Conservation (phyloP, 352 stramenopile species). For the Phytophthora aleatoria region DNA sequence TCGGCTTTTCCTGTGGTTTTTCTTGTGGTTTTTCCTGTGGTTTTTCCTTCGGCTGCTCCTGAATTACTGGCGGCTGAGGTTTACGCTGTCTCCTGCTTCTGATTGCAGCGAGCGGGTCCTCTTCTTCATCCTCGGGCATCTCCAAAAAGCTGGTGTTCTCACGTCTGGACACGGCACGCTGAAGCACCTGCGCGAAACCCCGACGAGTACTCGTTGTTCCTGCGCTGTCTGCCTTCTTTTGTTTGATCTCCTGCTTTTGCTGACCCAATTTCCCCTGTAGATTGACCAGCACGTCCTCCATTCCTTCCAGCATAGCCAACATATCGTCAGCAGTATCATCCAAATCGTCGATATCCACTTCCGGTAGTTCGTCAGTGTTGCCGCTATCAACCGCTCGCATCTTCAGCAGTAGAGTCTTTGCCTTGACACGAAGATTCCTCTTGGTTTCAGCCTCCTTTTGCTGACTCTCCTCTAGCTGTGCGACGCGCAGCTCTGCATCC, state of each 20-base stretch:
- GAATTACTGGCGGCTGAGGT: constrained; percentile 19
- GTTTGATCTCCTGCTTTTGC: constrained; percentile 35
- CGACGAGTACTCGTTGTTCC: constrained; percentile 20
- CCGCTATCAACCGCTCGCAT: constrained; percentile 40
- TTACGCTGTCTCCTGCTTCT: constrained; percentile 37
- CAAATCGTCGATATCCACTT: constrained; percentile 26
- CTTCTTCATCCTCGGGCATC: constrained; percentile 31
- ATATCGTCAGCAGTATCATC: constrained; percentile 43
- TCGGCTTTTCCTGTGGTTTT: constrained; percentile 10
- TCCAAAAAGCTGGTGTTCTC: constrained; percentile 30
- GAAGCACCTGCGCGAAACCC: constrained; percentile 35
- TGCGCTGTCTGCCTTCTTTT: constrained; percentile 34
- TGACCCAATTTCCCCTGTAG: constrained; percentile 55
- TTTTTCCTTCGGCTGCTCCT: constrained; percentile 17
- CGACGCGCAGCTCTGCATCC: constrained; percentile 40
- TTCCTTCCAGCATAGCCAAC: constrained; percentile 41
- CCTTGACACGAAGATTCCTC: constrained; percentile 26
- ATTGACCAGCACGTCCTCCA: constrained; percentile 64
- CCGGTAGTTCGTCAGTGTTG: constrained; percentile 26
- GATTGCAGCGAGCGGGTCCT: constrained; percentile 35
- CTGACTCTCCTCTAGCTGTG: constrained; percentile 36
- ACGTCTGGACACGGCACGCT: constrained; percentile 31
- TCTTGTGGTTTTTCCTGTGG: constrained; percentile 7
- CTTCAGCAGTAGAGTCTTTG: constrained; percentile 39
- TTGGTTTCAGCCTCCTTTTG: constrained; percentile 33